Base-by-base conservation (phyloP, 2,329 filamentous ascomycete species). In the Cyphellophora europaea region DNA sequence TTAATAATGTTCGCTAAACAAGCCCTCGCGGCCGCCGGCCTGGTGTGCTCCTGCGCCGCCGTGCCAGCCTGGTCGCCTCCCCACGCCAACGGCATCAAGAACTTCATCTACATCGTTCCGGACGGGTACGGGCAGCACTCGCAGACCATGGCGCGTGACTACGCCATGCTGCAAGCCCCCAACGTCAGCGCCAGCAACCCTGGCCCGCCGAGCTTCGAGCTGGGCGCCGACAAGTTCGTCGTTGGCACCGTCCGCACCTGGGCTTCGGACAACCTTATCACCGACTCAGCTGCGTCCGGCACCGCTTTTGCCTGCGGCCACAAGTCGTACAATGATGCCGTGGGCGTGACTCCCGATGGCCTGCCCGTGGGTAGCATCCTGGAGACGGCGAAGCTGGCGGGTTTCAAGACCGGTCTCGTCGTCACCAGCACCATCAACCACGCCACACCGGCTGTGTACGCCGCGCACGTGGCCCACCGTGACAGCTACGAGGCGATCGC, bases 61-160 rank as follows among this genome's bases (percentile, higher is more conserved):
- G 21, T n/a, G n/a, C 21, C 21, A 8, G 21, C 21, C n/a, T 8
- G 21, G n/a, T 8, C 8, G 8, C 21, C 21, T 8, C 8, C 8
- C 8, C n/a, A 8, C 8, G n/a, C 8, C 8, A 25, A 25, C 21
- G 21, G 21, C 8, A 25, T 25, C 8, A 25, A n/a, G 21, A 25
- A 25, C 21, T 25, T 25, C 21, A 25, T 25, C 21, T 25, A 25
- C 21, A 25, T 25, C n/a, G 21, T 25, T 8, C 21, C 21, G n/a
- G 21, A 25, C n/a, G 21, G 21, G n/a, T 25, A 25, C 21, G 21
- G 21, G 8, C 21, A 25, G 21, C 21, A 25, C 21, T 25, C 21
- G 8, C 21, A 25, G 21, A 25, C 21, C 8, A 25, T 25, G 21
- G 21, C 21, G n/a, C 21, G 21, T 8, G 21, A 25, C 21, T 25